Evolutionary conservation across 2,329 filamentous ascomycete genomes (phyloP).

Genomic region (Apiospora hydei): DNA sequence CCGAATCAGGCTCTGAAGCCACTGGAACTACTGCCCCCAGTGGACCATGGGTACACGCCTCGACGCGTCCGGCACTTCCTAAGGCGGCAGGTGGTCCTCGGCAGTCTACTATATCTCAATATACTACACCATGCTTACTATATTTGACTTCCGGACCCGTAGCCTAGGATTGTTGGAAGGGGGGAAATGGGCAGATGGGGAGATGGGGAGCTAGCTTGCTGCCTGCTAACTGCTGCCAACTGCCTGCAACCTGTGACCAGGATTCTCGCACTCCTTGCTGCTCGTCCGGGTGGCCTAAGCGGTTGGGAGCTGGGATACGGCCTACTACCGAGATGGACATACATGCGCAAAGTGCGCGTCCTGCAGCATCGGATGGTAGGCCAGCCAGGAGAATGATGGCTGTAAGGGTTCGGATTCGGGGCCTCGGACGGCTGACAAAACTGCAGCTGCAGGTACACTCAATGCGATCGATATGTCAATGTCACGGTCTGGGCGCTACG

Average conservation of each 20-base stretch:
- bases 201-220: neutral
- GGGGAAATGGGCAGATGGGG: neutral
- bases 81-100: conserved; percentile 3
- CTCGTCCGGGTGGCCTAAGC: neutral
- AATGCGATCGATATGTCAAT: neutral
- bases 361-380: neutral
- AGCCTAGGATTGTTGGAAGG: neutral
- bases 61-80: conserved; percentile 13
- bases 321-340: neutral
- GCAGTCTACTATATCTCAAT: conserved; percentile 10
- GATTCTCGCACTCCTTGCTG: neutral
- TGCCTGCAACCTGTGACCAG: neutral
- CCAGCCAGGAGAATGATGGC: neutral
- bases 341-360: neutral
- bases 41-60: neutral
- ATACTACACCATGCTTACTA: conserved; percentile 5
- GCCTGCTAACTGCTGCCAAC: neutral
- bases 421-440: conserved; percentile 1
- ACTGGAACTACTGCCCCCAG: neutral
- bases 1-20: neutral
- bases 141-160: conserved; percentile 14
- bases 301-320: neutral
- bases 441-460: neutral
- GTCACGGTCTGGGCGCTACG: neutral
- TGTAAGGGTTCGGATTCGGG: neutral